Percentiles rank a stretch among this genome's conserved stretches.
These are phyloP conservation scores for Aureobasidium lini DNA, from an alignment of 2,329 filamentous ascomycete genomes.

Conservation along the genomic window DNA sequence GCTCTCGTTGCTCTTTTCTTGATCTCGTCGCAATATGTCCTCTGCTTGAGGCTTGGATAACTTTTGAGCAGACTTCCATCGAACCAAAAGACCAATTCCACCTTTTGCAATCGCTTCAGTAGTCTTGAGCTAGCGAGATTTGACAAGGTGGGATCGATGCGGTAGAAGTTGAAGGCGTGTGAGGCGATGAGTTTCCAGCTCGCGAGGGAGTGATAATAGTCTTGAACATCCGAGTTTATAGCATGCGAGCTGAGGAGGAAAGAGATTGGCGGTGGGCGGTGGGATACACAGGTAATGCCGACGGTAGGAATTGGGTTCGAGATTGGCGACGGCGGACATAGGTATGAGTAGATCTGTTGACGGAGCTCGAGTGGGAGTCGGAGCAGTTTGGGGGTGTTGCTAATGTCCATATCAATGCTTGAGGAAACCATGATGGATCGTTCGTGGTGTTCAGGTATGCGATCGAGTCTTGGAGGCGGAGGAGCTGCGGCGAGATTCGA, in stretches of 20 bases:
- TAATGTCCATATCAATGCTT: too few species aligned
- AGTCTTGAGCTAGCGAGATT: constrained; percentile 20
- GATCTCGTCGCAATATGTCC: constrained; percentile 26
- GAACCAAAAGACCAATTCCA: constrained; percentile 29
- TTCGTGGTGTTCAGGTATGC: background rate
- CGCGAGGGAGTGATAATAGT: constrained; percentile 26
- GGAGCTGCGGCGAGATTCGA: background rate
- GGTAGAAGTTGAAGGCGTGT: constrained; percentile 32
- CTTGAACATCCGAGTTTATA: constrained; percentile 24
- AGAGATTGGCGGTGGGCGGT: constrained; percentile 20
- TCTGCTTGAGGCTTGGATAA: constrained; percentile 26
- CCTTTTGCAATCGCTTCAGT: constrained; percentile 22
- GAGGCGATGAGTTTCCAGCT: constrained; percentile 28
- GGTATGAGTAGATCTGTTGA: constrained; percentile 33
- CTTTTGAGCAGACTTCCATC: constrained; percentile 25
- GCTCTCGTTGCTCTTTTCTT: constrained; percentile 21
- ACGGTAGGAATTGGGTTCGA: constrained; percentile 23
- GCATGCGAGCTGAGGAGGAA: constrained; percentile 23
- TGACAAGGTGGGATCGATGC: constrained; percentile 26
- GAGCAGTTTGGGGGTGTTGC: constrained; percentile 18
- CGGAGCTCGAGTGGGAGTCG: constrained; percentile 38
- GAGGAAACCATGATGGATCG: background rate
- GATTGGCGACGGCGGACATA: constrained; percentile 25
- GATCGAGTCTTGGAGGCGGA: background rate
- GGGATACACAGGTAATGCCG: constrained; percentile 29